These are phyloP conservation scores for Malus hybrid DNA, from an alignment of 331 rosid genomes.

Conservation along the genomic window DNA sequence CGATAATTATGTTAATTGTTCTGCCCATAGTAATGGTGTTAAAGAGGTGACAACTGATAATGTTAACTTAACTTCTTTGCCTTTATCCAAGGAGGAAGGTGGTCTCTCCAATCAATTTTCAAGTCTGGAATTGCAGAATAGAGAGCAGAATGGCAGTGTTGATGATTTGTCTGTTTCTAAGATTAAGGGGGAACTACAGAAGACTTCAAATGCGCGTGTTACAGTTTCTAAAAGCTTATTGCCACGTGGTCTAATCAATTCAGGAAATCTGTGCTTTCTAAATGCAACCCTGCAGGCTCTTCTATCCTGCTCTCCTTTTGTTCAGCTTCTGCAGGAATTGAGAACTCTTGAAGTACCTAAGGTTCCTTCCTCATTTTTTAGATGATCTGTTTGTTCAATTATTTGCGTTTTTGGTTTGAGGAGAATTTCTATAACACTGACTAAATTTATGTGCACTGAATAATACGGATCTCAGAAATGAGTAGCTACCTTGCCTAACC, in stretches of 20 bases:
- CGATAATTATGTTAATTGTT: constrained; percentile 1
- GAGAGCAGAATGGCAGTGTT: constrained; percentile 21
- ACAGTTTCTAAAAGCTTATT: constrained; percentile 29
- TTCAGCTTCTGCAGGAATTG: constrained; percentile 64
- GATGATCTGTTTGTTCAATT: not conserved
- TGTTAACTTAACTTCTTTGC: not conserved
- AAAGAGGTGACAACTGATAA: constrained; percentile 5
- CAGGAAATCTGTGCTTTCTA: constrained; percentile 89
- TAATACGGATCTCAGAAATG: not conserved
- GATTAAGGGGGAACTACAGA: constrained; percentile 23
- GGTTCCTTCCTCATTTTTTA: constrained; percentile 33
- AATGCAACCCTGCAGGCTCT: constrained; percentile 91
- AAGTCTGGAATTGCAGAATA: constrained; percentile 34
- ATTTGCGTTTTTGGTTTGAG: not conserved
- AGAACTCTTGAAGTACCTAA: constrained; percentile 50
- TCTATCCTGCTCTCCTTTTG: constrained; percentile 75
- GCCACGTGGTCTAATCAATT: constrained; percentile 78
- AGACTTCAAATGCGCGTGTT: constrained; percentile 38
- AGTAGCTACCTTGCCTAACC: not conserved
- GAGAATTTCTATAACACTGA: not conserved
- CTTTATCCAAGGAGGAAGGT: constrained; percentile 17
- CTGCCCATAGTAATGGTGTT: constrained; percentile 23
- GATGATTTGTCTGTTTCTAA: constrained; percentile 21
- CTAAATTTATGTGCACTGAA: not conserved
- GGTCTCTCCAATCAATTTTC: constrained; percentile 36